Conservation (phyloP, 257 asterid species). For the Capsicum pubescens region DNA sequence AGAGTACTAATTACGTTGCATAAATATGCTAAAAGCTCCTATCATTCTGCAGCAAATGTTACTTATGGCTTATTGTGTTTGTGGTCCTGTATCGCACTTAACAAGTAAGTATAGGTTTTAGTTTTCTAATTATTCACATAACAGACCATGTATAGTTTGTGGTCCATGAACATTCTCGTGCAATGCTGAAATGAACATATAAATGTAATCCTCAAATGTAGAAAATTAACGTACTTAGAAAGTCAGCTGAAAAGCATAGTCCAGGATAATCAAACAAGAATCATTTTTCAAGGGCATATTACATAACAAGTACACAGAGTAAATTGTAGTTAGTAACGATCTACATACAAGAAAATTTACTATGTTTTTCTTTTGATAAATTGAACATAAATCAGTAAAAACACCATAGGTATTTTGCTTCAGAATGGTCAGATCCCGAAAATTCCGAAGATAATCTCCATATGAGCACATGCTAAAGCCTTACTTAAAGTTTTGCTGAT, state of each 20-base stretch:
- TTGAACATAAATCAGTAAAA: background rate
- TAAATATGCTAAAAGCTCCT: constrained; percentile 38
- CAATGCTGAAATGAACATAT: constrained; percentile 5
- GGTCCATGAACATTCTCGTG: constrained; percentile 34
- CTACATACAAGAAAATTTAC: background rate
- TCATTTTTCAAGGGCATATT: background rate
- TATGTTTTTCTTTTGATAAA: background rate
- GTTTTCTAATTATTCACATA: constrained; percentile 10
- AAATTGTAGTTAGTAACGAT: background rate
- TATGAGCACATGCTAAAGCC: background rate
- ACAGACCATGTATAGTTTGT: constrained; percentile 12
- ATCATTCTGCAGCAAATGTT: constrained; percentile 53
- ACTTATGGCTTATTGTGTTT: constrained; percentile 42
- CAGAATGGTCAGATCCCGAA: background rate
- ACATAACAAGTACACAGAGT: background rate
- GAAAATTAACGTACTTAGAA: background rate
- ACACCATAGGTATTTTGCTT: background rate
- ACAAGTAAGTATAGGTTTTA: background rate
- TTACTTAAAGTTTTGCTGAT: background rate
- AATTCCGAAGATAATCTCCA: background rate
- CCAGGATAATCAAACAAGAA: background rate
- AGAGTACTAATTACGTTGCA: background rate
- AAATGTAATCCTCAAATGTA: background rate
- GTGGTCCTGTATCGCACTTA: constrained; percentile 35
- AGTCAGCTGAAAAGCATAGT: background rate